Conservation (phyloP, 2,329 filamentous ascomycete species). For the Thielaviopsis punctulata region DNA sequence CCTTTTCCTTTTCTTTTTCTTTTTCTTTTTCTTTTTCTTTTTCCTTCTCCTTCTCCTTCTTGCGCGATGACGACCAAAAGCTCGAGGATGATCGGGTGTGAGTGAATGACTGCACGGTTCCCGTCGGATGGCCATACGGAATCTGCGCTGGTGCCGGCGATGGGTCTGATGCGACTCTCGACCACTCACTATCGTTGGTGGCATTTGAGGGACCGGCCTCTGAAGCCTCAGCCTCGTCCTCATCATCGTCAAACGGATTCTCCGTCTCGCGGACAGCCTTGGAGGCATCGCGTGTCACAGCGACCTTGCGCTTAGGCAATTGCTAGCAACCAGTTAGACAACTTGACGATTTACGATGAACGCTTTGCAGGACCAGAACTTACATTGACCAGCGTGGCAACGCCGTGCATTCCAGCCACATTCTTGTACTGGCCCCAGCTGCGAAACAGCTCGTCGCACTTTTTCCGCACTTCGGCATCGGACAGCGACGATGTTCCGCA, state of each 20-base stretch:
- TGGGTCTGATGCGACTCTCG: no score
- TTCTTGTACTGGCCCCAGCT: constrained; percentile 80
- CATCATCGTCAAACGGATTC: constrained; percentile 51
- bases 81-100: constrained; percentile 22
- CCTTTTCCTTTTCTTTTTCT: constrained; percentile 30
- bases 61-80: constrained; percentile 27
- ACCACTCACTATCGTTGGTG: neutral
- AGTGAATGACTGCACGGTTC: constrained; percentile 12
- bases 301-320: constrained; percentile 50
- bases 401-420: constrained; percentile 60
- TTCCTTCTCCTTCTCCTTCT: constrained; percentile 32
- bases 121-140: constrained; percentile 10
- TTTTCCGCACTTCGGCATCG: constrained; percentile 70
- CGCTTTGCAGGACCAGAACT: constrained; percentile 4
- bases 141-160: constrained; percentile 12
- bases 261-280: constrained; percentile 72
- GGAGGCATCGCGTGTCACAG: constrained; percentile 59
- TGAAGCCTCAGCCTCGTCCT: constrained; percentile 27
- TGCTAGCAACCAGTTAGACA: constrained; percentile 24
- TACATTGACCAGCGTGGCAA: constrained; percentile 61
- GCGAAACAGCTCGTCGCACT: constrained; percentile 72
- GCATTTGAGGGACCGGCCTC: constrained; percentile 7
- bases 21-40: constrained; percentile 30
- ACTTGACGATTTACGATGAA: neutral
- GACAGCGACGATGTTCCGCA: constrained; percentile 73